Evolutionary conservation across 768 basidiomycete species (phyloP), one percentile per base, ranked within the genome.

Genomic region (Nidularia pulvinata): DNA sequence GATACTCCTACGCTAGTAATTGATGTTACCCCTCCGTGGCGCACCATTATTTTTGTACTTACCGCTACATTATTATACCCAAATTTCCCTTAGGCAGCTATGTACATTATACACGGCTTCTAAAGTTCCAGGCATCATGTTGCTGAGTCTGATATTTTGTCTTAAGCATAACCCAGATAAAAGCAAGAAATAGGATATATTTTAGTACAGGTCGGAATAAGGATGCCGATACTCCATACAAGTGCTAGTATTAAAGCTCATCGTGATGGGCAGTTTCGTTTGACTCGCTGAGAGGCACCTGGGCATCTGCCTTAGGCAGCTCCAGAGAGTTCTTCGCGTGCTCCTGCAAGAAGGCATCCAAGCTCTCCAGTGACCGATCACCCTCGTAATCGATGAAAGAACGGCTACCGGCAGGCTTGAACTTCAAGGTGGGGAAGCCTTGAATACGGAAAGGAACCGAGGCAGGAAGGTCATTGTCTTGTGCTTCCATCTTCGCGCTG

Each of bases 391-490:
- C 93, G 50, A 95, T 73, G 76, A 95, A 99, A 49, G 93, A 87
- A 51, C 78, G 76, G 19, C 83, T 74, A 46, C 96, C 96, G 11
- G 97, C 96, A 4, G 86, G 81, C 76, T 95, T 95, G 82, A 99
- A 96, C 69, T 98, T 98, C 65, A 98, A 67, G 5, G 97, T 98
- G 6, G 97, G 96, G 89, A 93, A 95, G 39, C 93, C 92, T 52
- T 77, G 63, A 55, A 98, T 73, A 50, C 87, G 84, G 92, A 99
- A 98, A 33, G 88, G 84, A 55, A 88, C 84, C n/a, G 83, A 83
- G 16, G 87, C 78, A 46, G 97, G 96, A 13, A 99, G 80, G 68
- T 99, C 97, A 69, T 99, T 99, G 72, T 97, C 95, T 55, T 88
- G 88, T 1, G 94, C 93, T 59, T 99, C 97, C 77, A 98, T 86